These are phyloP conservation scores for Phycomyces nitens DNA, from an alignment of 192 early-diverging fungal species.

Conservation along the genomic window DNA sequence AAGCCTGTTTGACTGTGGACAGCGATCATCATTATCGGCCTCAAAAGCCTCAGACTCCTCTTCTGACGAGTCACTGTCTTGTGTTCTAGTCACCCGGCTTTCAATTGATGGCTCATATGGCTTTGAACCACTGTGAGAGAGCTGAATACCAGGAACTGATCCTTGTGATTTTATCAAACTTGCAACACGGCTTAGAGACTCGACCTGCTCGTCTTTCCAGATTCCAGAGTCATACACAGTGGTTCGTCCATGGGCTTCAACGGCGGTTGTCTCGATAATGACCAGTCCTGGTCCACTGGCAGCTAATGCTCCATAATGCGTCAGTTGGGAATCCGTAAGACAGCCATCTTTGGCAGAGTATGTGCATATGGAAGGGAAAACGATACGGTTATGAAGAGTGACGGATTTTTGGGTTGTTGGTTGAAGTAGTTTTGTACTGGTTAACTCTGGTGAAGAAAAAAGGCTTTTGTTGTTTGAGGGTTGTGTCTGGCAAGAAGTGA, in stretches of 20 bases:
- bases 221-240: background rate
- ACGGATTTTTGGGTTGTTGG: no score
- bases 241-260: background rate
- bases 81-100: background rate
- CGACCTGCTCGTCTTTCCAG: background rate
- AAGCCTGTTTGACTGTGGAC: slow-evolving; percentile 50
- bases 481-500: no score
- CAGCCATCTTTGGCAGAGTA: background rate
- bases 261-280: background rate
- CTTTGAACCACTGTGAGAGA: background rate
- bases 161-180: background rate
- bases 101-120: background rate
- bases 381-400: no score
- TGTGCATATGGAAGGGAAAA: no score
- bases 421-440: no score
- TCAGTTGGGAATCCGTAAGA: background rate
- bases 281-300: background rate
- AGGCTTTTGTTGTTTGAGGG: no score
- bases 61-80: background rate
- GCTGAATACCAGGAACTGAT: slow-evolving; percentile 3
- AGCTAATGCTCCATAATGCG: background rate
- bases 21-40: background rate
- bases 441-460: no score
- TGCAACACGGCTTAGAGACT: background rate
- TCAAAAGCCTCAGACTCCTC: background rate